Evolutionary conservation across 1,139 yeast species (phyloP).

Genomic region (Geotrichum bryndzae): DNA sequence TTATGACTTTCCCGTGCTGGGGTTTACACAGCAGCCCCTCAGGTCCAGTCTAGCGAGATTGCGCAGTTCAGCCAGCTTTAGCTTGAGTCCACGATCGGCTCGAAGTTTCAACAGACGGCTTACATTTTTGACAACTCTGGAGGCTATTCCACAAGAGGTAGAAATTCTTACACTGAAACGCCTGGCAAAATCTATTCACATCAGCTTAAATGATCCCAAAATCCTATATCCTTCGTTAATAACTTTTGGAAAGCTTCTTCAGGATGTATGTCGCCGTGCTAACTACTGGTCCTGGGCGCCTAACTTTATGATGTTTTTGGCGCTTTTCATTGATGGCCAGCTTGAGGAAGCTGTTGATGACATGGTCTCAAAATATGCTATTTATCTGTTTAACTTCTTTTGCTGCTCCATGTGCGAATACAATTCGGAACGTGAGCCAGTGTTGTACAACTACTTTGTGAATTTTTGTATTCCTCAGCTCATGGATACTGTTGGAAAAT

Average conservation of each 20-base stretch:
- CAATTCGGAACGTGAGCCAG: slow-evolving; percentile 11
- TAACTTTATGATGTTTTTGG: slow-evolving; percentile 9
- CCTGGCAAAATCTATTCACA: slow-evolving; percentile 3
- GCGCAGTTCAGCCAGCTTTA: background rate
- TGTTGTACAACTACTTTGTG: slow-evolving; percentile 2
- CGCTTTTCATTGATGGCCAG: slow-evolving; percentile 6
- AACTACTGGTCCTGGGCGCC: slow-evolving; percentile 17
- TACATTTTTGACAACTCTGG: slow-evolving; percentile 8
- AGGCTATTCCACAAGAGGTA: slow-evolving; percentile 8
- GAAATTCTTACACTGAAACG: slow-evolving; percentile 7
- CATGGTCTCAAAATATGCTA: background rate
- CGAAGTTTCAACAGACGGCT: slow-evolving; percentile 1
- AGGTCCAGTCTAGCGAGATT: background rate
- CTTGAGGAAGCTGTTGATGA: background rate
- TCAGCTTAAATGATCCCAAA: background rate
- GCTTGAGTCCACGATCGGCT: slow-evolving; percentile 1
- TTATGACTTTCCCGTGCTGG: background rate
- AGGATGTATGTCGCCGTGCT: slow-evolving; percentile 7
- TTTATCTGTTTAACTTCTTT: slow-evolving; percentile 6
- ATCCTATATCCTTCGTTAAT: slow-evolving; percentile 1
- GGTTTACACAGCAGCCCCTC: background rate
- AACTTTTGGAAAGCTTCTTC: background rate
- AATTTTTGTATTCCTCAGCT: slow-evolving; percentile 7
- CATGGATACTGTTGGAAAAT: background rate
- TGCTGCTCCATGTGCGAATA: slow-evolving; percentile 12